Base-by-base conservation (phyloP, 1,139 yeast species). In the Nadsonia starkeyi-henricii region DNA sequence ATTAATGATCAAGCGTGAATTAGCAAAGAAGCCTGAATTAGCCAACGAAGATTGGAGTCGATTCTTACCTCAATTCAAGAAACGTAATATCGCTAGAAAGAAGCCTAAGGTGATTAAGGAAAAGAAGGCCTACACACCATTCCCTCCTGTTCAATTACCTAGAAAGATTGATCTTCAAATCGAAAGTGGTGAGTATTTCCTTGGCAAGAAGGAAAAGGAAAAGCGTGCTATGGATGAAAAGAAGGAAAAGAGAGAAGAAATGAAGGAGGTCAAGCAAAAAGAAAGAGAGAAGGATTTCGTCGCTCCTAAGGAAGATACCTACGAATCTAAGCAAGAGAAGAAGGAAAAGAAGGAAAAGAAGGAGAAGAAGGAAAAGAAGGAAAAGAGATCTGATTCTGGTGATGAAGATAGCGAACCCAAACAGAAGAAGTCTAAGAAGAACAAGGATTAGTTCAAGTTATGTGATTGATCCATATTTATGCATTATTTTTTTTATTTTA, bases 131-230 rank as follows among this genome's bases (percentile, higher is more conserved):
- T 91, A 91, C 76, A 91, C 98, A 33, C 98, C 98, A 62, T 93
- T 93, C 88, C 99, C 99, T 68, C 98, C 98, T 57, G 85, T 86
- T 51, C 99, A 86, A 69, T 77, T 78, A 57, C 98, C 97, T 62
- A 82, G 98, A 73, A 89, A 91, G 84, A 74, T 93, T 67, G 99
- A 93, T 77, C 71, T 89, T 64, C 95, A 89, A 70, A 88, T 93
- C 68, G 98, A 91, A 69, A 81, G 94, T 72, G 99, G 99, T 77
- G 98, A 93, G 66, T 91, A 86, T 71, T 91, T 91, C 78, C 74
- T 91, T 69, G 85, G 86, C 52, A 84, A 85, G 69, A 76, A 72
- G 58, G 95, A 89, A 59, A 85, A 84, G 72, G 83, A 79, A 53
- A 70, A 72, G 57, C 81, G 77, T 66, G 79, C 81, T 58, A 69